These are phyloP conservation scores for Aureobasidium sp. DNA, from an alignment of 2,329 filamentous ascomycete genomes.

Conservation along the genomic window DNA sequence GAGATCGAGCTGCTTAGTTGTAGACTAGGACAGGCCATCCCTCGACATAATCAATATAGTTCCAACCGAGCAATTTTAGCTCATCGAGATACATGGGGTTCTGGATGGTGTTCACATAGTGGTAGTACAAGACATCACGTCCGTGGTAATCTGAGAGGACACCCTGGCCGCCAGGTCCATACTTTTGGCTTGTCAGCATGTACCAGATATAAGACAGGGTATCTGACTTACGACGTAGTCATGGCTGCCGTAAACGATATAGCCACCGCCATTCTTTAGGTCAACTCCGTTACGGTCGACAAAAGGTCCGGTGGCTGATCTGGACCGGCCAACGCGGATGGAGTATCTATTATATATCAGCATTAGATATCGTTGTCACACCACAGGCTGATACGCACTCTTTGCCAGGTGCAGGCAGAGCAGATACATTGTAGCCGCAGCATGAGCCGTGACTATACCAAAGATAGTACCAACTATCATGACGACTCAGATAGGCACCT, in stretches of 20 bases:
- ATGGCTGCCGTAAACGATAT: constrained; percentile 54
- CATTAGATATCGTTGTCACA: no score
- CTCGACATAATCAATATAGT: constrained; percentile 14
- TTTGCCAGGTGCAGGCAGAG: constrained; percentile 45
- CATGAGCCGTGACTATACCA: constrained; percentile 57
- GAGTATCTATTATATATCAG: constrained; percentile 41
- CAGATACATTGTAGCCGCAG: constrained; percentile 49
- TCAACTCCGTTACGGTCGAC: constrained; percentile 48
- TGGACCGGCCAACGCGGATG: constrained; percentile 56
- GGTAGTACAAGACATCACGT: constrained; percentile 44
- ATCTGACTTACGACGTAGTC: constrained; percentile 36
- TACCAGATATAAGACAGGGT: background rate
- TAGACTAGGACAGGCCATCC: constrained; percentile 10
- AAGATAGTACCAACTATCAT: constrained; percentile 55
- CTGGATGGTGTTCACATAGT: constrained; percentile 11
- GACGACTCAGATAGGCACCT: constrained; percentile 50
- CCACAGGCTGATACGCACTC: constrained; percentile 43
- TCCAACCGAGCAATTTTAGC: constrained; percentile 14
- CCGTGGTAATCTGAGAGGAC: constrained; percentile 44
- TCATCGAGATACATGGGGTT: constrained; percentile 13
- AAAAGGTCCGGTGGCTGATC: constrained; percentile 46
- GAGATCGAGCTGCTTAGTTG: background rate
- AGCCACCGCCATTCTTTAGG: constrained; percentile 53
- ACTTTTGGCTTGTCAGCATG: constrained; percentile 26
- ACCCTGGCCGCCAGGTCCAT: constrained; percentile 60